Base-by-base conservation (phyloP, 352 stramenopile genomes). In the Pythium guiyangense region DNA sequence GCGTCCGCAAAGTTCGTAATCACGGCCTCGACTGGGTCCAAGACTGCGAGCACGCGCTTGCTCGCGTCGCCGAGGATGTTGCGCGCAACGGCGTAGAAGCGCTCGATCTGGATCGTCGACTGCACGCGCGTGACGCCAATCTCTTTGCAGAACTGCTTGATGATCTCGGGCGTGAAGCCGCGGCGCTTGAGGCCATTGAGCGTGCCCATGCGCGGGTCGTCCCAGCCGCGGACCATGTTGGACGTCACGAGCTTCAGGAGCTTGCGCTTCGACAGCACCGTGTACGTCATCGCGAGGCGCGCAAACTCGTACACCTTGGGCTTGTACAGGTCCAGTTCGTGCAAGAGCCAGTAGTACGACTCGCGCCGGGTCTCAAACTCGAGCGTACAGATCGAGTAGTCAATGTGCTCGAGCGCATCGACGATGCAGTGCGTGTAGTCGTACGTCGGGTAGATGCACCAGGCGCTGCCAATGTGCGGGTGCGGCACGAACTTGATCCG, bases 401-500 rank as follows among this genome's bases (percentile, higher is more conserved):
- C 97, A 67, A 99, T 98, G 71, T 99, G 90, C 77, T 99, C 97
- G 15, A 99, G 74, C 29, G 95, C 96, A 67, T 99, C 96, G 39
- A 94, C 81, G 65, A 99, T 98, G 74, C 97, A 99, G 81, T 99
- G 97, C 60, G 97, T 99, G 72, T 98, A 99, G 81, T 99, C 97
- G 74, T 99, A 99, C 6, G 96, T 98, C 11, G 97, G 97, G 77
- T 99, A 99, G 70, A 99, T 98, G 73, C 97, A 99, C 97, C 97
- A 99, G 60, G 93, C 93, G 60, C 97, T 84, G 39, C 97, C 97
- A 43, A 97, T 93, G 78, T 99, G 95, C 48, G 97, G 97, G 75
- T 99, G 97, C 44, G 92, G 70, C 46, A 97, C 92, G 67, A 96
- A 99, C 69, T 98, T 98, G 82, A 99, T 99, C 57, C 97, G 96